Percentiles rank a stretch among this genome's conserved stretches.
These are phyloP conservation scores for Protostelium mycophagum DNA, from an alignment of 78 protist genomes.

Conservation along the genomic window DNA sequence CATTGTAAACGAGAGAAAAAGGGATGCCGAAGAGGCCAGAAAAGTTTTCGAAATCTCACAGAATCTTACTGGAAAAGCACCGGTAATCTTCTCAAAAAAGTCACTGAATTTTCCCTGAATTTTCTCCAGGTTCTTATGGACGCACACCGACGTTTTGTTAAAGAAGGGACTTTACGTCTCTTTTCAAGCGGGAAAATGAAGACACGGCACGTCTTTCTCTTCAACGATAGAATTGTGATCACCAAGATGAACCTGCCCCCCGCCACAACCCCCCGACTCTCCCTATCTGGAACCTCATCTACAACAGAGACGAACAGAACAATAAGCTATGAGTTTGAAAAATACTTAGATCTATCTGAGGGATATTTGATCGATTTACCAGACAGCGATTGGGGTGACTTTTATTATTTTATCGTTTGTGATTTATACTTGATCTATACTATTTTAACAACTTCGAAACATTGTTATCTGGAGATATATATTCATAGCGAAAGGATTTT, in stretches of 20 bases:
- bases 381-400: background rate
- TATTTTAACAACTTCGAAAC: no score
- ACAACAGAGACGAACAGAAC: no score
- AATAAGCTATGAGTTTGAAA: background rate
- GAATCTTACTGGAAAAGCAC: background rate
- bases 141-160: background rate
- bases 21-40: background rate
- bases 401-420: no score
- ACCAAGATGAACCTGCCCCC: background rate
- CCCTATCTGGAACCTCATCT: background rate
- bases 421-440: no score
- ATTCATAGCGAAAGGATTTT: no score
- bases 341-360: background rate
- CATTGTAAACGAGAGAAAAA: background rate
- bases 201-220: background rate
- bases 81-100: background rate
- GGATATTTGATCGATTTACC: background rate
- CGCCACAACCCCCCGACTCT: background rate
- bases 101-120: background rate
- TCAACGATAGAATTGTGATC: background rate
- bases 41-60: background rate
- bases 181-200: background rate
- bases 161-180: background rate
- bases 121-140: background rate
- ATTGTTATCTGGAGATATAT: no score